Base-by-base conservation (phyloP, 108 stramenopile species). In the Nitzschia sp. region DNA sequence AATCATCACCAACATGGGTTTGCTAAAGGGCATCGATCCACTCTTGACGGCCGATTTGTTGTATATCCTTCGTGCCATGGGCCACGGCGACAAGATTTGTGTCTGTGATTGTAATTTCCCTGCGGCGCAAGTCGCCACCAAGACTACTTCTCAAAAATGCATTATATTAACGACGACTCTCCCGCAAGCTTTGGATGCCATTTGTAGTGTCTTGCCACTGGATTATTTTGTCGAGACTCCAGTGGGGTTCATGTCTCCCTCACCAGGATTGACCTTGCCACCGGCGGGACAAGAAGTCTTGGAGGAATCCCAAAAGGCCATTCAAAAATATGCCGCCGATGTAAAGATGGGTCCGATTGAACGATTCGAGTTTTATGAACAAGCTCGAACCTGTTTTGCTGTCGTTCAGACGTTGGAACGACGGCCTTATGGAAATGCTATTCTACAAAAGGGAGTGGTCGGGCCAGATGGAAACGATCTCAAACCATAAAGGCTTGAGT, bases 101-200 rank as follows among this genome's bases (percentile, higher is more conserved):
- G 46, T 83, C 17, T 76, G 74, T 48, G 82, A 83, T 38, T 80
- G 78, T 63, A 83, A 83, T 45, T 83, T 83, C 47, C 82, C 82
- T 1, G 82, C 79, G 5, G 76, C 79, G 3, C 35, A 83, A 64
- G 76, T 83, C 8, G 75, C 79, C 13, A 57, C 76, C 0, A 67
- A 77, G 27, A 83, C 79, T n/a, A 79, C 75, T 5, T 47, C 79
- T 0, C 33, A 53, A 13, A 84, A 84, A 21, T 66, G 68, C 46
- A 54, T 81, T 54, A 21, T 76, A 9, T 61, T 79, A 46, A 72
- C 82, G 13, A 77, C 78, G 1, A 25, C 68, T 1, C 62, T 84
- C n/a, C 83, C 83, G 11, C 68, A 78, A 34, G 83, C 80, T 0
- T 31, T 84, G 19, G 31, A 65, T 1, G 76, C 83, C 17, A 81